phyloP scores from a whole-genome alignment of 73 alveolate genomes.

The Stentor coeruleus region DNA sequence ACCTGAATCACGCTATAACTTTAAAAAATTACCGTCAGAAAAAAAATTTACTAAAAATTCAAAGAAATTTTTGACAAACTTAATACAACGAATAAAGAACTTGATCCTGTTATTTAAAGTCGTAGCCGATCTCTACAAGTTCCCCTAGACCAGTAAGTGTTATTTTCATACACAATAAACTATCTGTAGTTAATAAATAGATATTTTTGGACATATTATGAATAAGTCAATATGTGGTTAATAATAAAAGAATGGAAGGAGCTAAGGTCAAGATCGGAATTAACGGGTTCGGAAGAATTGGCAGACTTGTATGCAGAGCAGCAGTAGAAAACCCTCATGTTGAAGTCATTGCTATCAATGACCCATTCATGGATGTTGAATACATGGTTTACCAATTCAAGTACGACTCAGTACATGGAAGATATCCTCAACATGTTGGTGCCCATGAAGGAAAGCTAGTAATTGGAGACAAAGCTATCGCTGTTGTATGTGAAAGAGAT shows the following conservation, averaged over 20 bases:
- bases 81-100: conserved; percentile 56
- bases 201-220: too few relatives aligned
- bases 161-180: too few relatives aligned
- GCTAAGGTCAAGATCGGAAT: neutral
- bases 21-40: conserved; percentile 54
- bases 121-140: neutral
- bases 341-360: neutral
- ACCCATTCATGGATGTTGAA: neutral
- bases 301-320: neutral
- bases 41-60: conserved; percentile 46
- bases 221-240: too few relatives aligned
- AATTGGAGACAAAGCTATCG: neutral
- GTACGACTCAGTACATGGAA: neutral
- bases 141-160: too few relatives aligned
- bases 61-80: conserved; percentile 46
- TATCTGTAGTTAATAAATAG: too few relatives aligned
- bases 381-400: neutral
- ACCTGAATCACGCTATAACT: conserved; percentile 65
- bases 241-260: neutral
- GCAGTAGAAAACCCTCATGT: neutral
- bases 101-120: conserved; percentile 30
- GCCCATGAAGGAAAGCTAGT: neutral
- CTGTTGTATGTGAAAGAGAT: neutral
- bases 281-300: neutral
- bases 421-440: neutral